These are phyloP conservation scores for Scedosporium minutisporum DNA, from an alignment of 2,329 filamentous ascomycete species.

Conservation along the genomic window DNA sequence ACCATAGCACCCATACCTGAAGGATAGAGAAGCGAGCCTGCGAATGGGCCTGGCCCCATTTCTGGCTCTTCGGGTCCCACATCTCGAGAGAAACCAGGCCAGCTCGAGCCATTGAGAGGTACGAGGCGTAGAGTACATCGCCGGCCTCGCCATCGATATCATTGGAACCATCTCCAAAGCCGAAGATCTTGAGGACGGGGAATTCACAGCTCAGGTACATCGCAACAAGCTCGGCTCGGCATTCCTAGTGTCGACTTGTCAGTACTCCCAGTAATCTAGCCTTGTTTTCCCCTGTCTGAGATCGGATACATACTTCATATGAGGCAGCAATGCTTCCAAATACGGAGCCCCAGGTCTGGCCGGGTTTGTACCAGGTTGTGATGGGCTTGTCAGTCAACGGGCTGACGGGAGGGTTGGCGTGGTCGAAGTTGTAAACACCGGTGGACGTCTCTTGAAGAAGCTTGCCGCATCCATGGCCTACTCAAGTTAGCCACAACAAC, in stretches of 20 bases:
- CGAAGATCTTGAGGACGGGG: constrained; percentile 79
- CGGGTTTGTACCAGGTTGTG: constrained; percentile 83
- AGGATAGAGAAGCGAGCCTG: constrained; percentile 87
- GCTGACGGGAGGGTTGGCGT: constrained; percentile 68
- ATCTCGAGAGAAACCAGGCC: constrained; percentile 82
- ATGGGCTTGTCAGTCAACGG: constrained; percentile 69
- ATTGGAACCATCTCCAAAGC: constrained; percentile 67
- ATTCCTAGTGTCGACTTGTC: constrained; percentile 24
- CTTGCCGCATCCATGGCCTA: constrained; percentile 85
- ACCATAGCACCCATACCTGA: constrained; percentile 25
- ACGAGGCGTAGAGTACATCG: constrained; percentile 78
- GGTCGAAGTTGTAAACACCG: constrained; percentile 82
- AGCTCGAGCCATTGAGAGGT: constrained; percentile 90
- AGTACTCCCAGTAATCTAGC: not conserved
- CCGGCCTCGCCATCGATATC: constrained; percentile 71
- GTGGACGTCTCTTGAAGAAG: constrained; percentile 79
- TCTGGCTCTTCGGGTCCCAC: constrained; percentile 84
- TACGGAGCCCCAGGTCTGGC: constrained; percentile 88
- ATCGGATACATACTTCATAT: constrained; percentile 48
- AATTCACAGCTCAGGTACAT: constrained; percentile 90
- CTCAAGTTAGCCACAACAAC: constrained; percentile 9
- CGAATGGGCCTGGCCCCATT: constrained; percentile 90
- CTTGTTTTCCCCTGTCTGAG: not conserved
- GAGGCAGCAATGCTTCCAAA: constrained; percentile 81
- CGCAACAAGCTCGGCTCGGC: constrained; percentile 84